Evolutionary conservation across 192 early-diverging fungal species (phyloP).

Genomic region (Umbelopsis sp.): DNA sequence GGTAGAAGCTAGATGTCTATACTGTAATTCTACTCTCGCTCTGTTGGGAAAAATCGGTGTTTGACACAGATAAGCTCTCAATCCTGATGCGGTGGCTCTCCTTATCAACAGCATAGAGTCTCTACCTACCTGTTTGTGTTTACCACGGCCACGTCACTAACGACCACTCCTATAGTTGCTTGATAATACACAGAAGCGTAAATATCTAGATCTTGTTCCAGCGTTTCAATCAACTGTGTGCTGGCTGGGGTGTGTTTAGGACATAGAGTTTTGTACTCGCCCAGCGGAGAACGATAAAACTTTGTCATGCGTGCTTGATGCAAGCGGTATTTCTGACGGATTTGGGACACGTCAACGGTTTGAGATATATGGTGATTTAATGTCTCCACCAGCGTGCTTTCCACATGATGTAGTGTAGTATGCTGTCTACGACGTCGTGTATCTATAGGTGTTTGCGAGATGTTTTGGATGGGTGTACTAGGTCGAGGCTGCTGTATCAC

Average conservation of each 20-base stretch:
- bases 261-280: neutral
- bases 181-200: neutral
- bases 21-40: neutral
- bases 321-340: neutral
- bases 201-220: conserved; percentile 1
- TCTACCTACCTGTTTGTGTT: neutral
- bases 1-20: neutral
- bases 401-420: too few relatives aligned
- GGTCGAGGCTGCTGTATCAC: conserved; percentile 2
- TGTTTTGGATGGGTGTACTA: conserved; percentile 3
- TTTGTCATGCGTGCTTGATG: conserved; percentile 9
- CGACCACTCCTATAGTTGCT: neutral
- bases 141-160: neutral
- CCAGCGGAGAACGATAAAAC: neutral
- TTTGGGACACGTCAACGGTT: neutral
- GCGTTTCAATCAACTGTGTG: neutral
- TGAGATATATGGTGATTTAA: too few relatives aligned
- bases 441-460: too few relatives aligned
- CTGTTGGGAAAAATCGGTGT: neutral
- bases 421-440: too few relatives aligned
- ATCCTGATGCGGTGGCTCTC: too few relatives aligned
- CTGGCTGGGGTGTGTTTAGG: neutral
- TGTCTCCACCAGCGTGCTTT: too few relatives aligned
- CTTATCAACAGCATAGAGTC: neutral
- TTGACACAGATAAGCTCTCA: neutral